Evolutionary conservation across 1,284 basidiomycete species (phyloP).

Genomic region (Austroboletus niveus): DNA sequence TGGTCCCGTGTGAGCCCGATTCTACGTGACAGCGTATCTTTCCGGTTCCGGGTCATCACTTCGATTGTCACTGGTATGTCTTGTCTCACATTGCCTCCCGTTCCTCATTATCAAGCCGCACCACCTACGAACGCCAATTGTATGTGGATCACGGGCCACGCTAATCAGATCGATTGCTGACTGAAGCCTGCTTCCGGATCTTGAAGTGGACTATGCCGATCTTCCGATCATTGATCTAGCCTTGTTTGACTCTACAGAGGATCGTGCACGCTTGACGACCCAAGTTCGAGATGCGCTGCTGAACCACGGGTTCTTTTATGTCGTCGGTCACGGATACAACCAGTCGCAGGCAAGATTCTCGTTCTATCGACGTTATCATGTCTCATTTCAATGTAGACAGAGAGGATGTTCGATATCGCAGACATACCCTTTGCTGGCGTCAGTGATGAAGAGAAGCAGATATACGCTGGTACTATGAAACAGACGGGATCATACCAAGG

Average conservation of each 20-base stretch:
- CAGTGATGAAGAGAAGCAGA: slow-evolving; percentile 53
- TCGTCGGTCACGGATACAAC: slow-evolving; percentile 56
- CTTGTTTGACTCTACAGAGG: slow-evolving; percentile 46
- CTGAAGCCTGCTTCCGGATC: background rate
- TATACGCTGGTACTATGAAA: slow-evolving; percentile 49
- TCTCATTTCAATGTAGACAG: slow-evolving; percentile 34
- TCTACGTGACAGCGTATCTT: too few relatives aligned
- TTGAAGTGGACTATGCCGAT: slow-evolving; percentile 63
- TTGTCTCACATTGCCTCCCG: slow-evolving; percentile 11
- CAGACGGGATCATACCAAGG: slow-evolving; percentile 55
- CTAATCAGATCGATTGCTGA: background rate
- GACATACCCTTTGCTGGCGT: slow-evolving; percentile 58
- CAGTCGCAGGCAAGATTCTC: slow-evolving; percentile 40
- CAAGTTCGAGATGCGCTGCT: slow-evolving; percentile 58
- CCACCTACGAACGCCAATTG: slow-evolving; percentile 19
- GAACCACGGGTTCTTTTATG: slow-evolving; percentile 62
- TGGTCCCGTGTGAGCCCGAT: too few relatives aligned
- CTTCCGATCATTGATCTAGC: slow-evolving; percentile 64
- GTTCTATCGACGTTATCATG: background rate
- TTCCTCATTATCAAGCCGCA: slow-evolving; percentile 22
- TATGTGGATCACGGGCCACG: slow-evolving; percentile 7
- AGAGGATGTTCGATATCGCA: slow-evolving; percentile 62
- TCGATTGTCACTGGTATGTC: slow-evolving; percentile 13
- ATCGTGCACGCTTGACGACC: slow-evolving; percentile 43
- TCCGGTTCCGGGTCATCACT: too few relatives aligned